Percentiles rank a stretch among this genome's conserved stretches.
These are phyloP conservation scores for Metschnikowia henanensis DNA, from an alignment of 805 yeast genomes.

Conservation along the genomic window DNA sequence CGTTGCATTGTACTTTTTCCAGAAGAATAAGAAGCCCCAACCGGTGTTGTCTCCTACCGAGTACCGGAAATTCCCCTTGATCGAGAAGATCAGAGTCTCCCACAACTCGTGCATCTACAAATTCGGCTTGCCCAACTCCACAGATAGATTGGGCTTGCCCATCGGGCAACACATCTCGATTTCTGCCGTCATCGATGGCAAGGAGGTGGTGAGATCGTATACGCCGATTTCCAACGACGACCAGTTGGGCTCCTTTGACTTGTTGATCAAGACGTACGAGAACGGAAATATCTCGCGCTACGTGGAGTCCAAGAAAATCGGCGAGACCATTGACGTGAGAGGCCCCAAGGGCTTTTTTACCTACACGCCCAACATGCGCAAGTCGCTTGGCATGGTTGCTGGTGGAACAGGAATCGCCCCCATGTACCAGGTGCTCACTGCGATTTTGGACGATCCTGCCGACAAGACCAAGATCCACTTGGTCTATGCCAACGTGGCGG, in stretches of 20 bases:
- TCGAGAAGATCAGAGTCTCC: conserved; percentile 69
- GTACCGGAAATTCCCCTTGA: conserved; percentile 78
- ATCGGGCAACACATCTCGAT: conserved; percentile 93
- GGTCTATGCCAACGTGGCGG: conserved; percentile 79
- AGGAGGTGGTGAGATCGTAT: conserved; percentile 82
- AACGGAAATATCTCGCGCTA: conserved; percentile 79
- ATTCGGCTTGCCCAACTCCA: conserved; percentile 75
- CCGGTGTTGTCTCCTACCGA: conserved; percentile 63
- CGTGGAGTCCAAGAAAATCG: conserved; percentile 70
- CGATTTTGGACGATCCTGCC: conserved; percentile 71
- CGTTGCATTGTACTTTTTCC: conserved; percentile 34
- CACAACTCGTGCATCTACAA: conserved; percentile 84
- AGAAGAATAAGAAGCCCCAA: conserved; percentile 36
- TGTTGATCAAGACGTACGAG: conserved; percentile 83
- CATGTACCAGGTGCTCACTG: conserved; percentile 89
- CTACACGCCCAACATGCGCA: conserved; percentile 76
- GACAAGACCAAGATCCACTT: conserved; percentile 77
- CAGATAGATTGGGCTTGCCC: conserved; percentile 82
- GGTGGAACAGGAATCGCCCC: conserved; percentile 98
- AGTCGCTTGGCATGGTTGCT: conserved; percentile 83
- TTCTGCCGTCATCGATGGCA: conserved; percentile 72
- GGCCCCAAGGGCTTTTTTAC: conserved; percentile 93
- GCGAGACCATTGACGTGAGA: conserved; percentile 73
- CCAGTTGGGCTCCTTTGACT: conserved; percentile 77
- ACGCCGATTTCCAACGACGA: conserved; percentile 87